Evolutionary conservation across 2,329 filamentous ascomycete genomes (phyloP).

Genomic region (Cytospora piceicola): DNA sequence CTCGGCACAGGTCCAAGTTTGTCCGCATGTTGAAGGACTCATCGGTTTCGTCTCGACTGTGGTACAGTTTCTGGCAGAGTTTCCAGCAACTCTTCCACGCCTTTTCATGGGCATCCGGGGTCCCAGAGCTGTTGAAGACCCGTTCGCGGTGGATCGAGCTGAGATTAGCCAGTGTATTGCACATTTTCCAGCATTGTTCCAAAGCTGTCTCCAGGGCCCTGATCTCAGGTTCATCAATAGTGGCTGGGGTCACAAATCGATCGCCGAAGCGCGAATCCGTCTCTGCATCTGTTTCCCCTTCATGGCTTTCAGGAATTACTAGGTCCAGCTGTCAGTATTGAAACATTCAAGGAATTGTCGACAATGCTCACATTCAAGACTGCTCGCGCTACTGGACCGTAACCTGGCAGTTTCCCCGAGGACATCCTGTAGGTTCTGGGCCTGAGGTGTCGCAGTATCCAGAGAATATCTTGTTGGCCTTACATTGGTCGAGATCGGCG

Average conservation of each 20-base stretch:
- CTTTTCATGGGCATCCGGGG: constrained; percentile 78
- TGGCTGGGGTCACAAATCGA: constrained; percentile 47
- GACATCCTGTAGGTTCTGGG: constrained; percentile 80
- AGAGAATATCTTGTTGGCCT: constrained; percentile 67
- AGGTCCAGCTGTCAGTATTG: constrained; percentile 36
- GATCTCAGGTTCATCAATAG: constrained; percentile 57
- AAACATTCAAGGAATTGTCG: not conserved
- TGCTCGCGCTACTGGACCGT: constrained; percentile 71
- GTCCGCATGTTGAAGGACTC: constrained; percentile 69
- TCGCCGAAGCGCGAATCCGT: constrained; percentile 58
- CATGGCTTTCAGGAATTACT: constrained; percentile 57
- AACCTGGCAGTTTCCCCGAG: constrained; percentile 58
- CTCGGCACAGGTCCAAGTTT: constrained; percentile 84
- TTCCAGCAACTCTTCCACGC: constrained; percentile 96
- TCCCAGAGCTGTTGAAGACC: constrained; percentile 75
- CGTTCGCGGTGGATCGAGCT: constrained; percentile 82
- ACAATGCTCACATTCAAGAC: constrained; percentile 71
- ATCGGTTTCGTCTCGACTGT: constrained; percentile 73
- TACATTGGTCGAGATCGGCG: constrained; percentile 76
- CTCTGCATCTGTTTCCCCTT: constrained; percentile 56
- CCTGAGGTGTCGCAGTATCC: constrained; percentile 76
- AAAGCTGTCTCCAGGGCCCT: constrained; percentile 74
- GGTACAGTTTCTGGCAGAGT: constrained; percentile 86
- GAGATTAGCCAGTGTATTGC: constrained; percentile 84
- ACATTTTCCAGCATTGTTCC: constrained; percentile 90